Evolutionary conservation across 1,139 yeast species (phyloP).

Genomic region (Hansenula sp.): DNA sequence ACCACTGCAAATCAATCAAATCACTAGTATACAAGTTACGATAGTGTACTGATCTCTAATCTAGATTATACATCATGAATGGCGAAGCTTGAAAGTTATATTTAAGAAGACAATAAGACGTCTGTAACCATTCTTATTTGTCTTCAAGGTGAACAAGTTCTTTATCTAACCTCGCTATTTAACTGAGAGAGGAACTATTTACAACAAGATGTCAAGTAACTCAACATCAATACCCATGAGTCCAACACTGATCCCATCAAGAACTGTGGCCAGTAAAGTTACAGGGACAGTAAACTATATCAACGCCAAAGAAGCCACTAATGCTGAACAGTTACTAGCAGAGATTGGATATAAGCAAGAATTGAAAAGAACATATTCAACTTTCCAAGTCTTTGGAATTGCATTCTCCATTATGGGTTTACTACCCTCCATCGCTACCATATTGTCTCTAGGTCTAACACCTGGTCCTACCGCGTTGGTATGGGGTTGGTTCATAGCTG

Average conservation of each 20-base stretch:
- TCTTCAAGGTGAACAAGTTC: no score
- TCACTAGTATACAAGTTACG: no score
- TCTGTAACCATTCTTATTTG: no score
- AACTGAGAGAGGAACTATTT: no score
- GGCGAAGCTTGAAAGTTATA: no score
- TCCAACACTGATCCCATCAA: neutral
- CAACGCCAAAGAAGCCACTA: neutral
- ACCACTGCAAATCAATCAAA: no score
- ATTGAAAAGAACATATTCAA: constrained; percentile 41
- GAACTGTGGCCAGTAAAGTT: neutral
- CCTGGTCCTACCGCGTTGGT: constrained; percentile 59
- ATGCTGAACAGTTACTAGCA: neutral
- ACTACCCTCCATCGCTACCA: constrained; percentile 43
- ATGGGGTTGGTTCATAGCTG: constrained; percentile 72
- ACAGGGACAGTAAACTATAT: neutral
- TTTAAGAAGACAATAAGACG: no score
- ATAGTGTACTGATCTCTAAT: no score
- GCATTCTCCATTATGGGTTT: constrained; percentile 53
- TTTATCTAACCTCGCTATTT: no score
- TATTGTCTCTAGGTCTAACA: constrained; percentile 33
- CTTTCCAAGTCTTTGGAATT: constrained; percentile 45
- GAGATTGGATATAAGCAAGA: constrained; percentile 44
- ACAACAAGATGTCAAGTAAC: no score
- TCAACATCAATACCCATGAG: neutral
- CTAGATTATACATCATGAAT: no score